Evolutionary conservation across 495 filamentous ascomycete genomes (phyloP).

Genomic region (Friedmanniomyces simplex): DNA sequence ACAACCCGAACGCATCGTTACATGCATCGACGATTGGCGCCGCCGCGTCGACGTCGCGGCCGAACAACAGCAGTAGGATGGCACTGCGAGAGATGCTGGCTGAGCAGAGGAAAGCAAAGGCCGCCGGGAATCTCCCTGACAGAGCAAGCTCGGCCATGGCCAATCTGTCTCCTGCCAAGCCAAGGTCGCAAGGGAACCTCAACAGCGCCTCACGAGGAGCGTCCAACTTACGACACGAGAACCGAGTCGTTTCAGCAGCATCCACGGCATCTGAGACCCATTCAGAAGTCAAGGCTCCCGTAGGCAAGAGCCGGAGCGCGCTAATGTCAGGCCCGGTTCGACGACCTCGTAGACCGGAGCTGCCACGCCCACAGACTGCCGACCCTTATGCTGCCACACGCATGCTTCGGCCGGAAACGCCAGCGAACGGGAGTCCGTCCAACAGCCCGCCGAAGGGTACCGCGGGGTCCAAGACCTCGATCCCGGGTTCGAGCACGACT

Average conservation of each 20-base stretch:
- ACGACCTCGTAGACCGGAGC: conserved; percentile 42
- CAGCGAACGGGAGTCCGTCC: conserved; percentile 31
- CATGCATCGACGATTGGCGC: conserved; percentile 33
- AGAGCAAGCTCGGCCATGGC: conserved; percentile 69
- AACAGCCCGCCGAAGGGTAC: conserved; percentile 36
- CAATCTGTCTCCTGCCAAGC: conserved; percentile 45
- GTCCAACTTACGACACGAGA: conserved; percentile 20
- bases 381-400: conserved; percentile 44
- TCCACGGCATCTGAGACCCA: conserved; percentile 25
- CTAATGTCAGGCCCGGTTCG: conserved; percentile 52
- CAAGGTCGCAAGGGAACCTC: conserved; percentile 29
- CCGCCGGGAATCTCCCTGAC: conserved; percentile 49
- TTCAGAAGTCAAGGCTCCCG: conserved; percentile 17
- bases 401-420: conserved; percentile 31
- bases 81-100: conserved; percentile 70
- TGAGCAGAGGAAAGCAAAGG: conserved; percentile 62
- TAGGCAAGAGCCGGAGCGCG: conserved; percentile 28
- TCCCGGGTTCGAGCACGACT: conserved; percentile 22
- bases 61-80: conserved; percentile 41
- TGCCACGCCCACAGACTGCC: conserved; percentile 46
- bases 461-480: conserved; percentile 25
- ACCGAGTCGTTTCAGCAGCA: conserved; percentile 21
- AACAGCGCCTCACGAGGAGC: not conserved
- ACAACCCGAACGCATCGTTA: conserved; percentile 58
- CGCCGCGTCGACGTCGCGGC: conserved; percentile 37